phyloP scores from a whole-genome alignment of 805 yeast genomes.

The Ogataea methylovora region DNA sequence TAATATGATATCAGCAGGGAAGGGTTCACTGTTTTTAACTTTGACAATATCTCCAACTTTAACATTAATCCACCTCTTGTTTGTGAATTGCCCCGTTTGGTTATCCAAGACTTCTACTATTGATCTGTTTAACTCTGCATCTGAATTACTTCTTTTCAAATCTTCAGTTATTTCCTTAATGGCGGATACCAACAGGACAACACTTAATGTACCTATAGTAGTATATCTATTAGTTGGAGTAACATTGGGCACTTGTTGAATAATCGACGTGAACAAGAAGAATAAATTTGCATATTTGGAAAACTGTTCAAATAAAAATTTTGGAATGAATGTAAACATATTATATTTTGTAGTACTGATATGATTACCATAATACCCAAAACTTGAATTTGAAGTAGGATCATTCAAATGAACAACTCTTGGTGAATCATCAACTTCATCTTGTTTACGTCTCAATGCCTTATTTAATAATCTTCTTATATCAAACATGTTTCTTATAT shows the following conservation, averaged over 20 bases:
- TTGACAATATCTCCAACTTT: conserved; percentile 86
- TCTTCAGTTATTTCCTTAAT: conserved; percentile 89
- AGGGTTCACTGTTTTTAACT: conserved; percentile 78
- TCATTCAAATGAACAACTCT: conserved; percentile 66
- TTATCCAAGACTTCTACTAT: conserved; percentile 57
- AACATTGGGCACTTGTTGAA: conserved; percentile 96
- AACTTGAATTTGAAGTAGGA: conserved; percentile 41
- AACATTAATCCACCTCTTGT: conserved; percentile 77
- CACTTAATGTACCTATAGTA: conserved; percentile 81
- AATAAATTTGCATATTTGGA: conserved; percentile 95
- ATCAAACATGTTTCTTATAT: conserved; percentile 19
- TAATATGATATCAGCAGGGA: conserved; percentile 88
- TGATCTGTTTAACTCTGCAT: conserved; percentile 76
- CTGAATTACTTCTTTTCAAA: conserved; percentile 79
- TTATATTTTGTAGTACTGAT: conserved; percentile 95
- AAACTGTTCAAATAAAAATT: conserved; percentile 92
- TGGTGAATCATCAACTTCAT: conserved; percentile 33
- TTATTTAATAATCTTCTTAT: conserved; percentile 14
- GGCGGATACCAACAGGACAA: conserved; percentile 87
- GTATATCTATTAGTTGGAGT: conserved; percentile 95
- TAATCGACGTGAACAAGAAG: conserved; percentile 83
- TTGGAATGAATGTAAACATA: conserved; percentile 86
- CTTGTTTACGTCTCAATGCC: conserved; percentile 8
- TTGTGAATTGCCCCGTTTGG: conserved; percentile 50
- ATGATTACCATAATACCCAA: conserved; percentile 69